Evolutionary conservation across 495 filamentous ascomycete species (phyloP).

Genomic region (Daldinia vernicosa): DNA sequence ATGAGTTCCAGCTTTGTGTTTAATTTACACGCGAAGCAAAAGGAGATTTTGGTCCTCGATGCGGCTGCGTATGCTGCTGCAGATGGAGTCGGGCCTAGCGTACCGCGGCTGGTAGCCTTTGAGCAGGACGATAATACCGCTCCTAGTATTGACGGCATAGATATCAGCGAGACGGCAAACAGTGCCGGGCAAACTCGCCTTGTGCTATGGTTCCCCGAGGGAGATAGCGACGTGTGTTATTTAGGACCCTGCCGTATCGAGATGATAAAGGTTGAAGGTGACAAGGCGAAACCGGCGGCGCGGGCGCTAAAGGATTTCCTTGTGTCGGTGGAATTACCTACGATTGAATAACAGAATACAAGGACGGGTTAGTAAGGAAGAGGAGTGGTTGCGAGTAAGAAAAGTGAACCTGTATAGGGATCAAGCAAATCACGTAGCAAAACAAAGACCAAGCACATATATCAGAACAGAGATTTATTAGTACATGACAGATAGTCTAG

Average conservation of each 20-base stretch:
- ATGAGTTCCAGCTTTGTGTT: background rate
- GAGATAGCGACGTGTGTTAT: slow-evolving; percentile 9
- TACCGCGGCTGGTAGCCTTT: background rate
- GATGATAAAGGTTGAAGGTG: slow-evolving; percentile 49
- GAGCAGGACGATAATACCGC: background rate
- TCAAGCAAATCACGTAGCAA: background rate
- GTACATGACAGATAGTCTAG: slow-evolving; percentile 33
- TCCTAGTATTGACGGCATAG: background rate
- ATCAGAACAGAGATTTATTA: slow-evolving; percentile 10
- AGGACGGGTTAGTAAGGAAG: too few species aligned
- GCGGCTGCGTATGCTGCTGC: background rate
- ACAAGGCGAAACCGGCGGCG: slow-evolving; percentile 29
- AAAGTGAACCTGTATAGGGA: background rate
- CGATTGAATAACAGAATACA: background rate
- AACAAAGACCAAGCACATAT: slow-evolving; percentile 1
- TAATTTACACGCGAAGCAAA: background rate
- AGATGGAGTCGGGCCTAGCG: background rate
- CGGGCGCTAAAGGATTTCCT: slow-evolving; percentile 35
- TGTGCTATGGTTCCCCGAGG: slow-evolving; percentile 6
- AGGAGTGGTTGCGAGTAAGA: background rate
- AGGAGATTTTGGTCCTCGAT: background rate
- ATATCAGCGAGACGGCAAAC: background rate
- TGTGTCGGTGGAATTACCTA: background rate
- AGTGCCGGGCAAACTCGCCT: background rate
- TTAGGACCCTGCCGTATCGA: slow-evolving; percentile 39